Evolutionary conservation across 345 rosid species (phyloP).

Genomic region (Syzygium oleosum): DNA sequence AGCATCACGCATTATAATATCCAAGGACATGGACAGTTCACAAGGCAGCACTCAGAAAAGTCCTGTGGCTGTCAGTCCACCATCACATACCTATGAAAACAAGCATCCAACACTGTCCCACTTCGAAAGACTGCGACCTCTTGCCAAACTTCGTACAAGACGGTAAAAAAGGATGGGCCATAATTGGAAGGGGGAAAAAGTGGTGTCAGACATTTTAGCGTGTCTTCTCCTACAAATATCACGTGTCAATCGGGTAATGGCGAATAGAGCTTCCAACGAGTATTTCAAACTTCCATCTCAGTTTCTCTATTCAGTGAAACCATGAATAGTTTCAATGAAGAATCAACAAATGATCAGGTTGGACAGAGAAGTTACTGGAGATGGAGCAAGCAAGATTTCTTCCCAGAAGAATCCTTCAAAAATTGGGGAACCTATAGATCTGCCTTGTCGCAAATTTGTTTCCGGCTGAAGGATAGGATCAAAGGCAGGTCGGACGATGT

Average conservation of each 20-base stretch:
- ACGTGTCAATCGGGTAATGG: neutral
- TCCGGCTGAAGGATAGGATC: conserved; percentile 38
- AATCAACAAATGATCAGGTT: neutral
- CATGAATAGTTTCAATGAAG: neutral
- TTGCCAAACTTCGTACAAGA: neutral
- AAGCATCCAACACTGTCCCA: no score
- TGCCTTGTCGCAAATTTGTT: conserved; percentile 26
- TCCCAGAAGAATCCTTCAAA: conserved; percentile 50
- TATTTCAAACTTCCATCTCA: neutral
- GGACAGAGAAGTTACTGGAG: conserved; percentile 35
- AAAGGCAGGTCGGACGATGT: conserved; percentile 32
- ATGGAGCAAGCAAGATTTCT: conserved; percentile 53
- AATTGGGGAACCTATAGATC: conserved; percentile 30
- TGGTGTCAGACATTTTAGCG: neutral
- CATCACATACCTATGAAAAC: no score
- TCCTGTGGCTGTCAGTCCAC: neutral
- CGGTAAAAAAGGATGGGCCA: neutral
- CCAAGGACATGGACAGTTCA: neutral
- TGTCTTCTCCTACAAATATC: neutral
- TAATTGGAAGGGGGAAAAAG: neutral
- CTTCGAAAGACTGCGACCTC: no score
- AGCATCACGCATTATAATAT: neutral
- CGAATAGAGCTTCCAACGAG: neutral
- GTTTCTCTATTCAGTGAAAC: neutral
- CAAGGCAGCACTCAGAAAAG: neutral